Evolutionary conservation across 495 filamentous ascomycete species (phyloP), one percentile per base, ranked within the genome.

Genomic region (Xylona heveae): DNA sequence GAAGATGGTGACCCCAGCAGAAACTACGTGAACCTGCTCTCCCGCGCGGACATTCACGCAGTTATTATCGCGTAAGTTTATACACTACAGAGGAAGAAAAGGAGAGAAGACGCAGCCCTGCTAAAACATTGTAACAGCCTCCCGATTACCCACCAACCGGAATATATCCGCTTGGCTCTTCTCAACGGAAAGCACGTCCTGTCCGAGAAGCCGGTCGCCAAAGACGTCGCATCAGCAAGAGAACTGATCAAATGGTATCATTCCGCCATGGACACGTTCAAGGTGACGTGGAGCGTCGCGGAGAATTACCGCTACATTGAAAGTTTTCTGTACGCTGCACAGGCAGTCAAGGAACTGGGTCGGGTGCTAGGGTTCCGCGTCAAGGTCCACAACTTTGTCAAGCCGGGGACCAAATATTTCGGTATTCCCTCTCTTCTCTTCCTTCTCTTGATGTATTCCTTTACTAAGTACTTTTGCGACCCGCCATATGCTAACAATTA

Each of bases 201-300:
- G 0, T 71, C 59, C n/a, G 80, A 90, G 50, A 90, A 88, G 48
- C 79, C 80, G 12, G 66, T 85, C 24, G 77, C 78, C 0, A 61
- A 64, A 41, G 68, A 80, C 44, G 41, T 80, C 13, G 53, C 57
- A 2, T 55, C 64, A 0, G 79, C 73, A 6, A 54, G 57, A 23
- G 57, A 68, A 19, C 59, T 88, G 19, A 46, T 80, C 24, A 31
- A 56, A 5, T 78, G 66, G 58, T 78, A 74, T 41, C 48, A 61
- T 30, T 41, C 51, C 23, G 55, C 61, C 8, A 59, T 10, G 4
- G 51, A 59, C 31, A 39, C 45, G 10, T 47, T 37, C 18, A 62
- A 62, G 34, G 54, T 61, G 0, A 50, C 58, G 32, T 74, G 75
- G 54, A 59, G 55, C 13, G 69, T 85, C 9, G 80, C 73, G 0